Evolutionary conservation across 176 grass and related monocot species (phyloP), one percentile per base, ranked within the genome.

Genomic region (Avena eriantha): DNA sequence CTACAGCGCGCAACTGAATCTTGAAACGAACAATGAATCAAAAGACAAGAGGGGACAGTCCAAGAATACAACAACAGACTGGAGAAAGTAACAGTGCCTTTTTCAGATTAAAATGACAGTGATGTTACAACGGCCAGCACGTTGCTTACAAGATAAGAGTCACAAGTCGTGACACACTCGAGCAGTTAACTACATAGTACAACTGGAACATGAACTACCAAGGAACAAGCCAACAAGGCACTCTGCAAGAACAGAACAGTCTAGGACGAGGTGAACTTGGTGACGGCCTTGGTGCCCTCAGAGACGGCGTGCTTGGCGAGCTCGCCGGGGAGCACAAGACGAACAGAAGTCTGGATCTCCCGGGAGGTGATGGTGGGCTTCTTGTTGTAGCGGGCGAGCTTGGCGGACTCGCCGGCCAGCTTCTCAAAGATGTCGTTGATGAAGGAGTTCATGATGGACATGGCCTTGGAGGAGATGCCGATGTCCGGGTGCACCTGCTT

Each of bases 341-440:
- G 91, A 0, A 93, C 91, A 0, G 91, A 93, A 39, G 88, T 93
- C 88, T 93, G 91, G 78, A 93, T 90, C 82, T 93, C 85, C 26
- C 88, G 57, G 1, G 91, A 90, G 6, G 88, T 93, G 82, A 93
- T 88, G 65, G 85, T 93, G 55, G 91, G 91, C 84, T 89, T 92
- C 91, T 91, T 91, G 90, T 91, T 91, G 82, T 91, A 91, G 10
- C 82, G n/a, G 0, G 86, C 82, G 4, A 91, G 90, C 63, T 78
- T 78, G 45, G 86, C 82, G 1, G 93, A 18, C 90, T 95, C 93
- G 1, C 2, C 80, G 46, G 90, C 93, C 17, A 95, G 84, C 83
- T 95, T 95, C 90, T 95, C 93, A 50, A 95, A 95, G 88, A 95
- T 95, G 71, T 95, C 93, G 77, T 95, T 95, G 93, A 95, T 95